Percentiles rank a stretch among this genome's conserved stretches.
phyloP scores from a whole-genome alignment of 306 rosid species.

The Comarum palustre region DNA sequence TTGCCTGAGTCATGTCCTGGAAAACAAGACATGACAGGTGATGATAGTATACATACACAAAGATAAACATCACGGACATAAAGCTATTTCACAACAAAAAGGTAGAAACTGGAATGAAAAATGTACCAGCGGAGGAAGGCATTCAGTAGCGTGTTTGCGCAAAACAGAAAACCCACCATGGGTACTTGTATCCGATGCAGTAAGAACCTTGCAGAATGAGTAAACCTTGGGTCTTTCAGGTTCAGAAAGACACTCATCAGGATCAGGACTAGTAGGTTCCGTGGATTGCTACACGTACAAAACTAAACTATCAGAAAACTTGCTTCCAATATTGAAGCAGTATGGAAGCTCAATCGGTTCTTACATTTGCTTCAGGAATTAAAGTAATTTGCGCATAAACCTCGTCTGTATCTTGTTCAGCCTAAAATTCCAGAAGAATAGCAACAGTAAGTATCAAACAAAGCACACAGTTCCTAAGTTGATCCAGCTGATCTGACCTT shows the following conservation, averaged over 20 bases:
- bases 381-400: conserved; percentile 79
- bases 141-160: conserved; percentile 87
- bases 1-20: conserved; percentile 80
- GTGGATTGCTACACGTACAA: conserved; percentile 47
- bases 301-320: conserved; percentile 16
- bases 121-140: conserved; percentile 84
- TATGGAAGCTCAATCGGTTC: conserved; percentile 27
- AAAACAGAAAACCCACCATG: conserved; percentile 97
- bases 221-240: conserved; percentile 46
- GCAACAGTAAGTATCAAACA: conserved; percentile 13
- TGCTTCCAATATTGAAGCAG: background rate
- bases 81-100: conserved; percentile 3
- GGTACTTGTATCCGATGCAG: conserved; percentile 95
- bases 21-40: conserved; percentile 7
- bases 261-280: conserved; percentile 59
- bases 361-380: conserved; percentile 71
- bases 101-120: background rate
- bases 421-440: conserved; percentile 46
- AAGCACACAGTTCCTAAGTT: conserved; percentile 1
- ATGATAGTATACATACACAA: conserved; percentile 3
- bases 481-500: background rate
- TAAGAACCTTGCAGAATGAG: conserved; percentile 76
- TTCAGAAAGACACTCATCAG: conserved; percentile 46
- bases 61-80: background rate
- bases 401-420: conserved; percentile 91